Conservation (phyloP, 495 filamentous ascomycete genomes). For the Podospora anserina region DNA sequence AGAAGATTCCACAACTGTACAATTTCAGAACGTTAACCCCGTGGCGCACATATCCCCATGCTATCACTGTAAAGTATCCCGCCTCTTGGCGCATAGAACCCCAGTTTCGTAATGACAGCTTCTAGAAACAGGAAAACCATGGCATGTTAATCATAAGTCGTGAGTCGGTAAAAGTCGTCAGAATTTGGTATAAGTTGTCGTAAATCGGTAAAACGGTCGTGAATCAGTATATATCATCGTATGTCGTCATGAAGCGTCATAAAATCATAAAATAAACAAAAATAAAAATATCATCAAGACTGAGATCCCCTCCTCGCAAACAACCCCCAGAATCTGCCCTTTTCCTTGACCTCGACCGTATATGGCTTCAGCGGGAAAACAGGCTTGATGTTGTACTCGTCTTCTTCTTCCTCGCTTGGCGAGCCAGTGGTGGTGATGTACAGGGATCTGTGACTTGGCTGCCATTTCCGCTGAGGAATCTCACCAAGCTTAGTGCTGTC, state of each 20-base stretch:
- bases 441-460: constrained; percentile 8
- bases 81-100: neutral
- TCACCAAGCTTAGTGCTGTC: constrained; percentile 41
- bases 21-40: neutral
- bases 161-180: neutral
- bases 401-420: constrained; percentile 10
- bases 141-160: neutral
- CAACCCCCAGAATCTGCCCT: constrained; percentile 27
- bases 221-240: too few species aligned
- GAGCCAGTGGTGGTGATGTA: constrained; percentile 7
- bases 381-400: constrained; percentile 31
- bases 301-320: constrained; percentile 24
- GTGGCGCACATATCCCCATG: neutral
- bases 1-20: neutral
- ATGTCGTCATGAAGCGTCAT: too few species aligned
- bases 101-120: neutral
- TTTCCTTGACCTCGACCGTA: constrained; percentile 28
- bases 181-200: too few species aligned
- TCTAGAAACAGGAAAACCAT: neutral
- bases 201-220: too few species aligned
- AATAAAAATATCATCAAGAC: neutral
- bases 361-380: constrained; percentile 34
- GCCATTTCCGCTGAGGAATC: constrained; percentile 32
- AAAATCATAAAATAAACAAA: neutral
- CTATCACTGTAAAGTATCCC: too few species aligned